Base-by-base conservation (phyloP, 441 rosid species). In the Brassica hybrid region DNA sequence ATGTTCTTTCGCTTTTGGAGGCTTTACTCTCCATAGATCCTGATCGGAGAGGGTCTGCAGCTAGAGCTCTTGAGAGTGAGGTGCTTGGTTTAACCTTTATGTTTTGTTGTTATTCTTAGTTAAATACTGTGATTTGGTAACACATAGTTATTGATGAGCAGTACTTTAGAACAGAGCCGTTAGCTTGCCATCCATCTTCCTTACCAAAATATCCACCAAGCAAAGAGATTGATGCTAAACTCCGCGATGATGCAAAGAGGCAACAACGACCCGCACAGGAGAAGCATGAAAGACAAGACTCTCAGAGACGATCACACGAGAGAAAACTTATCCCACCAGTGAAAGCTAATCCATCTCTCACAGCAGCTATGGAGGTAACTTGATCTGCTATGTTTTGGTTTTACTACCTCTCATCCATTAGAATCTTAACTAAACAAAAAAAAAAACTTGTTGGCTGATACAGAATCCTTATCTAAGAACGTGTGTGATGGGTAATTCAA, bases 151-250 rank as follows among this genome's bases (percentile, higher is more conserved):
- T 30, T 45, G 18, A 48, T 8, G 73, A 82, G 75, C 86, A 88
- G 92, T 86, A 86, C 79, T 88, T 88, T 63, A 78, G 61, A 17
- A 84, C 86, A 27, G 79, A 80, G 81, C 90, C 92, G 45, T 80
- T 78, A 71, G 90, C 89, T 75, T 88, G 92, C 65, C 89, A 88
- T 16, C 92, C 92, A 50, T 86, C 92, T 17, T 80, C 85, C 61
- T 83, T 88, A 64, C 92, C 92, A 67, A 86, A 86, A 30, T 88
- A 88, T 30, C 92, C 92, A 45, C 92, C 92, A 5, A 86, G 87
- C 85, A 86, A 86, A 75, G 92, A 88, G 83, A 86, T 88, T 82
- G 89, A 88, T 83, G 90, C 89, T 66, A 88, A 86, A 75, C 70
- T 83, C 62, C 84, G 90, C 5, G 89, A 88, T 82, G 92, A 86